phyloP scores from a whole-genome alignment of 2,329 filamentous ascomycete species.

The Diaporthe aspalathi region DNA sequence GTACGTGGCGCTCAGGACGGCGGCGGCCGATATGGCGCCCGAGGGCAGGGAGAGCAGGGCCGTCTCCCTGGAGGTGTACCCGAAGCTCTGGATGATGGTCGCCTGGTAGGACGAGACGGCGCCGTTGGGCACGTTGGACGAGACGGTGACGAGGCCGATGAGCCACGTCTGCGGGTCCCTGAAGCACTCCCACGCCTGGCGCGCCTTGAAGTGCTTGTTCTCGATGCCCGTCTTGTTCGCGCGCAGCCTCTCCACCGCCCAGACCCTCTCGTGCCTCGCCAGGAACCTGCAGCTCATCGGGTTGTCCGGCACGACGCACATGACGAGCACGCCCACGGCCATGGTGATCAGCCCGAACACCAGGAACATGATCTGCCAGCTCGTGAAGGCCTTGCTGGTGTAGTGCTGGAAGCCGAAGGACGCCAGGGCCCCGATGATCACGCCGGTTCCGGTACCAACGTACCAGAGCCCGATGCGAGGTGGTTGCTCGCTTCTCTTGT shows the following conservation, averaged over 20 bases:
- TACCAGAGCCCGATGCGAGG: conserved; percentile 50
- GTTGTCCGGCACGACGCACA: conserved; percentile 37
- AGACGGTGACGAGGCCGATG: conserved; percentile 40
- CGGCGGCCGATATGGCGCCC: conserved; percentile 49
- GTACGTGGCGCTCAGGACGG: conserved; percentile 34
- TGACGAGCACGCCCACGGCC: conserved; percentile 30
- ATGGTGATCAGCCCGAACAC: conserved; percentile 38
- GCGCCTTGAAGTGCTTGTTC: conserved; percentile 74
- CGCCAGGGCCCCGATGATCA: conserved; percentile 46
- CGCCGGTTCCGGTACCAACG: conserved; percentile 48
- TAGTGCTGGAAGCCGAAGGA: conserved; percentile 49
- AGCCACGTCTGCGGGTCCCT: conserved; percentile 41
- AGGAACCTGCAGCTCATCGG: conserved; percentile 35
- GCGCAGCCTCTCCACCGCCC: conserved; percentile 60
- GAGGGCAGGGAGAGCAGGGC: conserved; percentile 52
- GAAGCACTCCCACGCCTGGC: conserved; percentile 59
- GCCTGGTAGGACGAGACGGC: conserved; percentile 40
- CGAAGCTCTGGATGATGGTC: conserved; percentile 42
- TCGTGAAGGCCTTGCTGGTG: conserved; percentile 38
- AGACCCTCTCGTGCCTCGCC: conserved; percentile 37
- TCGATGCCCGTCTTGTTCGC: conserved; percentile 75
- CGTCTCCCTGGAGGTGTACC: conserved; percentile 40
- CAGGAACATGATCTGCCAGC: conserved; percentile 42
- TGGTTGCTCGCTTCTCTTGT: conserved; percentile 49
- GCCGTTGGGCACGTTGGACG: conserved; percentile 41